Conservation (phyloP, 1,139 yeast genomes). For the Yamadazyma epiphylla region DNA sequence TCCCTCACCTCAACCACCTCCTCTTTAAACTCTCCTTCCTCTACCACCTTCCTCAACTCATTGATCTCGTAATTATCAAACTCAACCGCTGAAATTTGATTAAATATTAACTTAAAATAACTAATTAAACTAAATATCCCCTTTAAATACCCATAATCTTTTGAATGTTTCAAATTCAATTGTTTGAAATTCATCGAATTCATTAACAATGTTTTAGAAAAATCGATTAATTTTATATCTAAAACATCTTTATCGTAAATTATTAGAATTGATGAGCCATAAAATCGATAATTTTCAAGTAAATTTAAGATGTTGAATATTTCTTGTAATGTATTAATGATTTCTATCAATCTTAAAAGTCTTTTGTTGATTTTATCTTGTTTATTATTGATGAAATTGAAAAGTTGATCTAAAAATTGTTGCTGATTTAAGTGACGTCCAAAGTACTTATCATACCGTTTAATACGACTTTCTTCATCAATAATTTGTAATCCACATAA, state of each 20-base stretch:
- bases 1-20: no score
- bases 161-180: conserved; percentile 10
- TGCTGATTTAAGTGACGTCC: conserved; percentile 82
- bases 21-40: no score
- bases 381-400: conserved; percentile 70
- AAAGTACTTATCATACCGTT: conserved; percentile 80
- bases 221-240: conserved; percentile 73
- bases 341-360: conserved; percentile 61
- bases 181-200: conserved; percentile 40
- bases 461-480: conserved; percentile 15
- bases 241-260: conserved; percentile 71
- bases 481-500: conserved; percentile 94
- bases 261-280: conserved; percentile 83
- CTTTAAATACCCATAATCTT: conserved; percentile 78
- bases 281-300: conserved; percentile 79
- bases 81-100: conserved; percentile 32
- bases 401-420: conserved; percentile 69
- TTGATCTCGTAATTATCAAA: conserved; percentile 2
- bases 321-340: conserved; percentile 58
- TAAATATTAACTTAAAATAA: conserved; percentile 58
- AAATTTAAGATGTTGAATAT: conserved; percentile 51
- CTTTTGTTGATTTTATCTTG: conserved; percentile 60
- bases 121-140: conserved; percentile 68
- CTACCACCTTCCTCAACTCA: not conserved
- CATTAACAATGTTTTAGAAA: conserved; percentile 56